Evolutionary conservation across 176 grass and related monocot species (phyloP).

Genomic region (Bothriochloa decipiens): DNA sequence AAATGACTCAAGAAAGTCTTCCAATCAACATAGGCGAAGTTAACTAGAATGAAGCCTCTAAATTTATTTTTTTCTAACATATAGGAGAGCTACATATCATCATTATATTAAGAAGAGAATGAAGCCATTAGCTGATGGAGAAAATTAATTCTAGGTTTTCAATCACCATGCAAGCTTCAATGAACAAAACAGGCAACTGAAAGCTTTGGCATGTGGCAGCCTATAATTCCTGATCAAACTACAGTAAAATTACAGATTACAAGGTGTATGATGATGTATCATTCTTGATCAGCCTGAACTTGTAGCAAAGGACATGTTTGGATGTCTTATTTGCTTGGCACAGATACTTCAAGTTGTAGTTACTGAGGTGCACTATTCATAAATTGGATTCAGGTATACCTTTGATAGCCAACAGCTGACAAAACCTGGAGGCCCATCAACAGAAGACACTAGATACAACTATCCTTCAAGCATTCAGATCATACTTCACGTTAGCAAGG

Average conservation of each 20-base stretch:
- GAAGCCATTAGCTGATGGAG: neutral
- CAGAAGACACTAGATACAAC: conserved; percentile 28
- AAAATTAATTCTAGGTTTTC: neutral
- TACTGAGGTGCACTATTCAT: conserved; percentile 8
- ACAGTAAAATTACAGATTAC: neutral
- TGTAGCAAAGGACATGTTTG: neutral
- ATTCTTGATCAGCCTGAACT: conserved; percentile 9
- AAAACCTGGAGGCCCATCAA: conserved; percentile 29
- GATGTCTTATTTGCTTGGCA: conserved; percentile 2
- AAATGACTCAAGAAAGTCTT: too few relatives aligned
- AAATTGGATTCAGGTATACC: conserved; percentile 46
- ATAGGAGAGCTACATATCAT: neutral
- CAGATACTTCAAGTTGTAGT: conserved; percentile 27
- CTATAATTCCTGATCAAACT: neutral
- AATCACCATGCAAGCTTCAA: conserved; percentile 1
- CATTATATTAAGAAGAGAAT: neutral
- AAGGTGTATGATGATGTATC: neutral
- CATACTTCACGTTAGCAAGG: conserved; percentile 91
- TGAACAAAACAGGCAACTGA: neutral
- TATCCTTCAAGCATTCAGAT: conserved; percentile 50
- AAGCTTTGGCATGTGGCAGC: conserved; percentile 3
- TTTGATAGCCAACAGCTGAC: conserved; percentile 32
- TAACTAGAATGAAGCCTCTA: conserved; percentile 1
- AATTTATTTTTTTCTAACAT: neutral
- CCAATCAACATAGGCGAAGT: too few relatives aligned